Evolutionary conservation across 352 stramenopile species (phyloP), one percentile per base, ranked within the genome.

Genomic region (Pythium biforme): DNA sequence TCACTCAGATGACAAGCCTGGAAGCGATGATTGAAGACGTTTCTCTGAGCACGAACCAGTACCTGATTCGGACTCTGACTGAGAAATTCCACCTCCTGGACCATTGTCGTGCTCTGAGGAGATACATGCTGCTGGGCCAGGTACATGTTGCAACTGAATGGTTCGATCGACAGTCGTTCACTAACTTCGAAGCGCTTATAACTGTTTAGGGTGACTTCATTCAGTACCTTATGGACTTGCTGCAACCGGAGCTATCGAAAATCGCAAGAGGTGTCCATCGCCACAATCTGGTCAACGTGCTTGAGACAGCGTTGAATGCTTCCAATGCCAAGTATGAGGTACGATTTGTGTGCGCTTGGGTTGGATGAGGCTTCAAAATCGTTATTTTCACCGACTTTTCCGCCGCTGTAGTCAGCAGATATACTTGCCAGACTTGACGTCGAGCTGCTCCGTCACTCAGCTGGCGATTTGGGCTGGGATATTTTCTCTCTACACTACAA

Each of bases 51-150:
- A 96, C 88, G 19, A 97, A 97, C 67, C 71, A 88, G 55, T 96
- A 92, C 40, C 62, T 98, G 55, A 98, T 98, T 53, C 79, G 97
- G 9, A 86, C 89, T 12, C 79, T 98, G 52, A 84, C 98, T 17
- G 81, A 97, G 15, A 89, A 98, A 68, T 97, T 98, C 68, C 73
- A 97, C 55, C 74, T 99, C 14, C 72, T 98, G 51, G 70, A 97
- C 40, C 97, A 99, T 72, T 94, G 98, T 19, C 82, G 88, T 41
- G 97, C 96, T 22, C 74, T 99, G n/a, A 98, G 99, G 72, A 86
- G 96, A 48, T 99, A 99, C 65, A 74, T 99, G 33, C 82, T 99
- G 29, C 81, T 99, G n/a, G 97, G 96, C n/a, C 97, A 99, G 82
- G 87, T 86, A 53, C 20, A 55, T 55, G 7, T 12, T 3, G 14